Base-by-base conservation (phyloP, 2,329 filamentous ascomycete genomes). In the Fusarium sp. region DNA sequence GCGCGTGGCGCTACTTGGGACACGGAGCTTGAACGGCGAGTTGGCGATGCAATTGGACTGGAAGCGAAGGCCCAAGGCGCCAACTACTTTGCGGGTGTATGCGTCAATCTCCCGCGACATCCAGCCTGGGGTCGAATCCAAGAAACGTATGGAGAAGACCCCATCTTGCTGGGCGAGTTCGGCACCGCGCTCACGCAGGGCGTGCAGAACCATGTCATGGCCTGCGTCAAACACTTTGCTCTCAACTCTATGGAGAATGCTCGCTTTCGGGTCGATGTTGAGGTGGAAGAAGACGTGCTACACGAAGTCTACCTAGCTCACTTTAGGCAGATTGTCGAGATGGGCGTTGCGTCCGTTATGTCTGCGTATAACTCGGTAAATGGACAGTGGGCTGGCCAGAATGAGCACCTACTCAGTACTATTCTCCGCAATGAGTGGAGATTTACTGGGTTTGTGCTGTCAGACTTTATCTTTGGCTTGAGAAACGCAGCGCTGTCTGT, bases 181-280 rank as follows among this genome's bases (percentile, higher is more conserved):
- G 73, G 71, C 7, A 37, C 56, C 8, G 73, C 72, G 0, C 54
- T 68, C 6, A 62, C 57, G 1, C 30, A 61, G 1, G 73, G 73
- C 7, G 47, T 73, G 2, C 71, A 74, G 62, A 52, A 61, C n/a
- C 65, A 69, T 27, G 27, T 73, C 13, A 75, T 75, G 73, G 71
- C 70, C 0, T 72, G 66, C 16, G 72, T 74, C 0, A 75, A 74
- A 40, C 72, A 75, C 13, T 72, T 53, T 36, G 72, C 73, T 5
- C 60, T 75, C 13, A 72, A 75, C 37, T 75, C 73, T 0, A 74
- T 73, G 65, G 72, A 74, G 36, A 74, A 67, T 6, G 62, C 73
- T 7, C 65, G 70, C 0, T 75, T 74, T n/a, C 55, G 62, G 18
- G 68, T 75, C 9, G 65, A 74, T 16, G 70, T 75, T 3, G 23